Base-by-base conservation (phyloP, 768 basidiomycete genomes). In the Hericium rajendrae region DNA sequence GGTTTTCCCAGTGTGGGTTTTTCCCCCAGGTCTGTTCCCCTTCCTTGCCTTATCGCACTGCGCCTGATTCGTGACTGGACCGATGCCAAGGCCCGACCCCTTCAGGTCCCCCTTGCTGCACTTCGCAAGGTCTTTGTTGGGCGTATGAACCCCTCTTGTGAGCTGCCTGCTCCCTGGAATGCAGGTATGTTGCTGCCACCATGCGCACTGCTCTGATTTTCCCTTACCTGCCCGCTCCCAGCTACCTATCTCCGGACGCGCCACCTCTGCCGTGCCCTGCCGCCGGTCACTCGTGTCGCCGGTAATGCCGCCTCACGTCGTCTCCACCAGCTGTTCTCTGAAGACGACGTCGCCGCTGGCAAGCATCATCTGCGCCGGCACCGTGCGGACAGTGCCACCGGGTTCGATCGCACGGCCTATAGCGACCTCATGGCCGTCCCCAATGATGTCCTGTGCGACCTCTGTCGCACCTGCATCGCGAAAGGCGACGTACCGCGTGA, bases 211-310 rank as follows among this genome's bases (percentile, higher is more conserved):
- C 16, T n/a, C n/a, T n/a, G n/a, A n/a, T n/a, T n/a, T 49, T n/a
- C 22, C 48, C 48, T 8, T 49, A 5, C 18, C n/a, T n/a, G 48
- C 85, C 85, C 43, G 18, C 3, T 9, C 38, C 10, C 15, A 13
- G 3, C 37, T 54, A 1, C 53, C 53, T 16, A 8, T 11, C 39
- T n/a, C 40, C 6, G 40, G 28, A 13, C 12, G 26, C 24, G 12
- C n/a, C 48, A 5, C 15, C 48, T 49, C 18, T 24, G 16, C 16
- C 22, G n/a, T 12, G 12, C n/a, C 18, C 48, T 8, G 5, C 48
- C 48, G 48, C n/a, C 48, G 5, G 16, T 4, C 24, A 5, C 18
- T 24, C 22, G n/a, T 4, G 22, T 24, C 4, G 22, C 22, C 18
- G 48, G 12, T 49, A 2, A 3, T 1, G 2, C 48, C 48, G 48